A percentile compares a stretch with the other conserved stretches of the same genome.
These are phyloP conservation scores for Porcisia hertigi DNA, from an alignment of 208 protist genomes.

Conservation along the genomic window DNA sequence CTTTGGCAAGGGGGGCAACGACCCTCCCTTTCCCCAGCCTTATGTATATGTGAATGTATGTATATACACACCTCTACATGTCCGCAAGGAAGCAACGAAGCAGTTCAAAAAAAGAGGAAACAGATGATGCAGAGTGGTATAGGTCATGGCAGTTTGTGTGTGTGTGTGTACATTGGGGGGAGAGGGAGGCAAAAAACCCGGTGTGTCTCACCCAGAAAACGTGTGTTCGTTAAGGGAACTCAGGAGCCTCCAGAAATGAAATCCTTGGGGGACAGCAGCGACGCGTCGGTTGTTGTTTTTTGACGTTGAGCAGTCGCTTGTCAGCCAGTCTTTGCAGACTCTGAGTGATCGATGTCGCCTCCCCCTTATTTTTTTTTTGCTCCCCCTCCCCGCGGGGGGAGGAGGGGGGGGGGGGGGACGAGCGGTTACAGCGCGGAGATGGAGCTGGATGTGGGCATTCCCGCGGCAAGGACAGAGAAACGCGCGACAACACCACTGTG, in stretches of 20 bases:
- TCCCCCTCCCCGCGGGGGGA: too few relatives aligned
- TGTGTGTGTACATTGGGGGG: neutral
- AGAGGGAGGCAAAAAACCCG: neutral
- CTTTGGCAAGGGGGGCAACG: neutral
- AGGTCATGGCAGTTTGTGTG: neutral
- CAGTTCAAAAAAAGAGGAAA: neutral
- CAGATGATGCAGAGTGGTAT: neutral
- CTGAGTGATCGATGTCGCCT: neutral
- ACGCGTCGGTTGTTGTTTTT: neutral
- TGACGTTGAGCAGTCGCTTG: neutral
- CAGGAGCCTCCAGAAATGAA: neutral
- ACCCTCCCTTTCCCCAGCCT: neutral
- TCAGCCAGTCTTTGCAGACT: neutral
- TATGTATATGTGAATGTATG: conserved; percentile 8
- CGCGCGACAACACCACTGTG: neutral
- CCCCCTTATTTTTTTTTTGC: neutral
- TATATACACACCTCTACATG: too few relatives aligned
- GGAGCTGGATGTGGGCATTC: neutral
- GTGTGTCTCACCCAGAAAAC: neutral
- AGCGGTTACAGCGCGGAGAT: neutral
- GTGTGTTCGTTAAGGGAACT: neutral
- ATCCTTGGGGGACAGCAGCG: neutral
- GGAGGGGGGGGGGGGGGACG: too few relatives aligned
- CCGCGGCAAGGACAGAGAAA: neutral
- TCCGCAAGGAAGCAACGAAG: neutral